Conservation (phyloP, 2,329 filamentous ascomycete genomes). For the Kalmusia sp. region DNA sequence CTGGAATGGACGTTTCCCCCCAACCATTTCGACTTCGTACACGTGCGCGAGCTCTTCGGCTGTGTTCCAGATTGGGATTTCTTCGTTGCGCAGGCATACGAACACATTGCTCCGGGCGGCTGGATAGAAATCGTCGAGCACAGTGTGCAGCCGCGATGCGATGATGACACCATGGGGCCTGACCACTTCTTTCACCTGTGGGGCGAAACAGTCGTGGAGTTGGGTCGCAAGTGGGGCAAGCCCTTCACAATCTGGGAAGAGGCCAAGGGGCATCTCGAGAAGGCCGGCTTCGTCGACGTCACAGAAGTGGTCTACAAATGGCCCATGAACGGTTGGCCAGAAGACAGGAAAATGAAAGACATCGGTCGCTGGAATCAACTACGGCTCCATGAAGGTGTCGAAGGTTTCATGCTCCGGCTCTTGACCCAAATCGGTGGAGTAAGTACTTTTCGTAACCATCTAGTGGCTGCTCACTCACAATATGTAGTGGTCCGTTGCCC, state of each 20-base stretch:
- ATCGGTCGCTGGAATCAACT: conserved; percentile 48
- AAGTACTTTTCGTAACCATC: conserved; percentile 14
- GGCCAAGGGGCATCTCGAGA: conserved; percentile 37
- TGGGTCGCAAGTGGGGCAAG: conserved; percentile 48
- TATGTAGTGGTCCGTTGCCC: conserved; percentile 38
- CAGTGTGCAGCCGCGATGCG: conserved; percentile 46
- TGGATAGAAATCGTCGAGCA: conserved; percentile 54
- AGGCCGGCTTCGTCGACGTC: conserved; percentile 45
- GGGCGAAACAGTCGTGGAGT: conserved; percentile 42
- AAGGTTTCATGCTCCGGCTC: conserved; percentile 46
- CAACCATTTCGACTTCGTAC: conserved; percentile 53
- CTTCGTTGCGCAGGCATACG: conserved; percentile 47
- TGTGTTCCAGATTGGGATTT: conserved; percentile 55
- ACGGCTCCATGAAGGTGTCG: conserved; percentile 43
- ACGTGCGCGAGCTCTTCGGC: conserved; percentile 55
- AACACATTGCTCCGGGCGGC: conserved; percentile 50
- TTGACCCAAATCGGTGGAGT: conserved; percentile 44
- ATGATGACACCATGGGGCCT: conserved; percentile 49
- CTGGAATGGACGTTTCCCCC: conserved; percentile 50
- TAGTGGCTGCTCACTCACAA: neutral
- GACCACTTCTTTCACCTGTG: conserved; percentile 47
- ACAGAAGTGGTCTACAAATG: conserved; percentile 40
- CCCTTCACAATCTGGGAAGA: conserved; percentile 45
- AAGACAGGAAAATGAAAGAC: conserved; percentile 40
- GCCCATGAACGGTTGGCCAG: conserved; percentile 46